Percentiles rank a stretch among this genome's conserved stretches.
Conservation (phyloP, 2,329 filamentous ascomycete genomes). For the Akanthomyces dipterigenus region DNA sequence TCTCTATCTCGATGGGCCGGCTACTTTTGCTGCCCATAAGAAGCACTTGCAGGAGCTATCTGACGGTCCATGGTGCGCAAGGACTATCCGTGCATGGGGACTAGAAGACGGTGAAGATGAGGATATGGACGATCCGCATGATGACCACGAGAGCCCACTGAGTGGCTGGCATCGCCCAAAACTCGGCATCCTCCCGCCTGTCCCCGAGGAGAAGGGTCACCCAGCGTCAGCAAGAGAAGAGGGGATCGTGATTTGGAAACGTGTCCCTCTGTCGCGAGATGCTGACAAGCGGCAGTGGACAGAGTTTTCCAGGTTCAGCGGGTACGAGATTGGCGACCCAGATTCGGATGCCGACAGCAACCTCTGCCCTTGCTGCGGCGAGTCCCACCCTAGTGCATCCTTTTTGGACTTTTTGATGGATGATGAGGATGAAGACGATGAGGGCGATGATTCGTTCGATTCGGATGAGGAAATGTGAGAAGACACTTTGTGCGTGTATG, state of each 20-base stretch:
- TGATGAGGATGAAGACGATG: background rate
- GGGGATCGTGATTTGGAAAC: conserved; percentile 45
- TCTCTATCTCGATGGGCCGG: conserved; percentile 39
- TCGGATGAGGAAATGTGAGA: conserved; percentile 4
- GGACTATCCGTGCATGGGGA: conserved; percentile 40
- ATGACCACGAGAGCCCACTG: conserved; percentile 19
- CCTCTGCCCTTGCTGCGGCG: conserved; percentile 34
- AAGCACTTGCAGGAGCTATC: conserved; percentile 33
- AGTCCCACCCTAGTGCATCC: conserved; percentile 29
- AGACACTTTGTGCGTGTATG: background rate
- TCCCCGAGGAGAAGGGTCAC: conserved; percentile 35
- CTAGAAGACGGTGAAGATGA: conserved; percentile 20
- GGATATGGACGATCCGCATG: conserved; percentile 20
- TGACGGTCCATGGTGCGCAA: conserved; percentile 33
- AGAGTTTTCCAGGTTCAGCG: conserved; percentile 37
- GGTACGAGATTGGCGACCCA: conserved; percentile 28
- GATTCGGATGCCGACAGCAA: conserved; percentile 31
- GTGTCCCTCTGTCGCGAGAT: conserved; percentile 37
- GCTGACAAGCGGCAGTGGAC: conserved; percentile 38
- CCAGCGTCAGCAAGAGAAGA: conserved; percentile 35
- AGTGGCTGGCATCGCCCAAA: conserved; percentile 22
- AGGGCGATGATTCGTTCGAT: background rate
- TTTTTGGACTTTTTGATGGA: conserved; percentile 23
- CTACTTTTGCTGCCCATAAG: conserved; percentile 36
- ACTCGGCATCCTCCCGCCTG: conserved; percentile 30